Evolutionary conservation across 2,329 filamentous ascomycete species (phyloP).

Genomic region (Periconia sp.): DNA sequence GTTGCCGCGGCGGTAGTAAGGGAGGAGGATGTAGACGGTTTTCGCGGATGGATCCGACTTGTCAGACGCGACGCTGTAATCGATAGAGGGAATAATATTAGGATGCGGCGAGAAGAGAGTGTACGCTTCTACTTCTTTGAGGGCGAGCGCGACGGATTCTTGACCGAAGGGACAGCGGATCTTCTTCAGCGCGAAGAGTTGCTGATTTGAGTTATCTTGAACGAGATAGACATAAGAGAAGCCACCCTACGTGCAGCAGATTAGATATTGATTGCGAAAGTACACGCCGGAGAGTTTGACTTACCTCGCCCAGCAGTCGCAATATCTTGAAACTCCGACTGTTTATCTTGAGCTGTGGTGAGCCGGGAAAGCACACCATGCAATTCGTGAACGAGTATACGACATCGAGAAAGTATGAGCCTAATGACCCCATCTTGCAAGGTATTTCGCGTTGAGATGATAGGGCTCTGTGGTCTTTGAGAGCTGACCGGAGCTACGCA

Average conservation of each 20-base stretch:
- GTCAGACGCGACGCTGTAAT: conserved; percentile 82
- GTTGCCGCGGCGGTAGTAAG: conserved; percentile 94
- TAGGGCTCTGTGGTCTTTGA: conserved; percentile 4
- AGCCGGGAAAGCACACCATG: conserved; percentile 94
- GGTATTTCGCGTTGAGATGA: not conserved
- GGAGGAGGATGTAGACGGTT: conserved; percentile 94
- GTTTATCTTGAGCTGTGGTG: conserved; percentile 94
- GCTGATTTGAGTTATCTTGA: conserved; percentile 82
- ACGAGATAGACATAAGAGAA: conserved; percentile 99
- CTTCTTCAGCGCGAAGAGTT: conserved; percentile 95
- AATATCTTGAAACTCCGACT: conserved; percentile 94
- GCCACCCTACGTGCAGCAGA: conserved; percentile 68
- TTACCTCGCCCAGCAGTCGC: conserved; percentile 87
- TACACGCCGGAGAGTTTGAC: conserved; percentile 22
- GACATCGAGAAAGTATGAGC: conserved; percentile 78
- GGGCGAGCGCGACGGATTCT: conserved; percentile 91
- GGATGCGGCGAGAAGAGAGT: conserved; percentile 81
- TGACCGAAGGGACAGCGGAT: conserved; percentile 98
- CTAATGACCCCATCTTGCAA: conserved; percentile 42
- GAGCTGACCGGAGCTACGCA: conserved; percentile 15
- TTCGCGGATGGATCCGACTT: conserved; percentile 72
- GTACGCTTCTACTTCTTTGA: conserved; percentile 98
- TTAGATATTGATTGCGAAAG: conserved; percentile 8
- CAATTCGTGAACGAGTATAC: conserved; percentile 93
- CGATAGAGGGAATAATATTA: conserved; percentile 85